phyloP scores from a whole-genome alignment of 345 rosid species.

The Rhizophora mangle region DNA sequence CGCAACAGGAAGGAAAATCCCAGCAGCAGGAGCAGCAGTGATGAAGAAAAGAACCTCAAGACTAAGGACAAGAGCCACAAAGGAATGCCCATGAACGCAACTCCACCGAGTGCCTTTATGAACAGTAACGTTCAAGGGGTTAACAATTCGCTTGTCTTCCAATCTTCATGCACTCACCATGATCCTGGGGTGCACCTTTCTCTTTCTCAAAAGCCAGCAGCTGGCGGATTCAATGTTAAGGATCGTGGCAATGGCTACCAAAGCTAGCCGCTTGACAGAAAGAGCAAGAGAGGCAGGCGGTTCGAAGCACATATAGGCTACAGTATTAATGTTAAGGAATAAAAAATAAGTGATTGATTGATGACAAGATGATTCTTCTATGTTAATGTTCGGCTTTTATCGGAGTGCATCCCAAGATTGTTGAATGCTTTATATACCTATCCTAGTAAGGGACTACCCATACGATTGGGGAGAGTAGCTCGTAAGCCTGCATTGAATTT shows the following conservation, averaged over 20 bases:
- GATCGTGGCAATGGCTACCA: constrained; percentile 42
- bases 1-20: no score
- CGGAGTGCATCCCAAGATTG: constrained; percentile 20
- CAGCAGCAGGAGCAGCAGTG: constrained; percentile 41
- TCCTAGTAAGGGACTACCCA: no score
- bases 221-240: constrained; percentile 40
- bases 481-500: no score
- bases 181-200: constrained; percentile 82
- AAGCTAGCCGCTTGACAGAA: not conserved
- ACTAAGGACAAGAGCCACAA: constrained; percentile 30
- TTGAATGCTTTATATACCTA: not conserved
- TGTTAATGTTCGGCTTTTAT: no score
- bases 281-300: no score
- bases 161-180: constrained; percentile 59
- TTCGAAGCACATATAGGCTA: no score
- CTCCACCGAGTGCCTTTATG: constrained; percentile 51
- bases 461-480: no score
- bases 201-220: constrained; percentile 47
- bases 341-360: no score
- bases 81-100: constrained; percentile 20
- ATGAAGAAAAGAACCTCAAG: constrained; percentile 35
- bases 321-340: no score
- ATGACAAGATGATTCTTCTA: no score
- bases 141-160: constrained; percentile 34
- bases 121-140: constrained; percentile 70